Base-by-base conservation (phyloP, 805 yeast species). In the Lipomyces kockii region DNA sequence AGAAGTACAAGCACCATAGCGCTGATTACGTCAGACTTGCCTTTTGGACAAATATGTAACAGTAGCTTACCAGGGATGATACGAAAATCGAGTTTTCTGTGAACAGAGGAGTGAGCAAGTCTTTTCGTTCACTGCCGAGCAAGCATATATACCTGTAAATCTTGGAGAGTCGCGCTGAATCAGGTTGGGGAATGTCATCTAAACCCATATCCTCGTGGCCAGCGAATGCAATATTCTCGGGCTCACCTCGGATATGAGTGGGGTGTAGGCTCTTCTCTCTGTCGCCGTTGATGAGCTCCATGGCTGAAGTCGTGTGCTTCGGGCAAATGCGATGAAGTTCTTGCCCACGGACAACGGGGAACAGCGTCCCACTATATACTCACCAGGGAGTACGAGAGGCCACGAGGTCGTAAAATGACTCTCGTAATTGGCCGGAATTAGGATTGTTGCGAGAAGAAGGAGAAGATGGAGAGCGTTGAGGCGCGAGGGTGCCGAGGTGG, bases 1-100 rank as follows among this genome's bases (percentile, higher is more conserved):
- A 82, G 77, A 91, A 86, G 75, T 91, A 91, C 58, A 91, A 80
- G 37, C 89, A 74, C 75, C 92, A 86, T 71, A 91, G 87, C 9
- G 92, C 88, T 9, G 54, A 7, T 2, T 52, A 14, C 7, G 39
- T 46, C 35, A 37, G 14, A 3, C 34, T 4, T 17, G 39, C 25
- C 14, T 12, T 17, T 11, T 14, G 32, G 11, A 43, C n/a, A n/a
- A 1, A 22, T 5, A 12, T 25, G 17, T n/a, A 43, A 43, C n/a
- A 11, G 49, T n/a, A 2, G 29, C 68, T 29, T 37, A 65, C 68
- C 70, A 14, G 93, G 92, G 46, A 90, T 87, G 56, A 90, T 87
- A 69, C 90, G 85, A 0, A 85, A 66, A 74, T 90, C 94, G 46
- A 88, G 81, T 73, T 89, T 89, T 11, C 70, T 64, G 57, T 56